Evolutionary conservation across 2,329 filamentous ascomycete genomes (phyloP), one percentile per base, ranked within the genome.

Genomic region (Fusarium agapanthi): DNA sequence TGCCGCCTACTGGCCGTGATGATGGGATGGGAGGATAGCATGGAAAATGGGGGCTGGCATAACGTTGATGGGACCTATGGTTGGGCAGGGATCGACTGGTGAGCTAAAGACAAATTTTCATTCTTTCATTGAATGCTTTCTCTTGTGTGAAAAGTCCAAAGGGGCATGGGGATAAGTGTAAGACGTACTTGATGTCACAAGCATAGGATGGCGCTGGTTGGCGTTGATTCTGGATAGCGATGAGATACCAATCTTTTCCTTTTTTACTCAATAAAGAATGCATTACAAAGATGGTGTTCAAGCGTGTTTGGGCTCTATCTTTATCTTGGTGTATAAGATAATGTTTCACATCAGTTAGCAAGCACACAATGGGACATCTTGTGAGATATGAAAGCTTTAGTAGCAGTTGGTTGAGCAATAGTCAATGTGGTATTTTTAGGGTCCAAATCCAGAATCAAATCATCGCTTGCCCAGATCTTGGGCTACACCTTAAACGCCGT

Each of bases 1-100:
- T 97, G 94, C 80, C 88, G 93, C 28, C 77, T 97, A 59, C 80
- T 97, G 69, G 94, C 89, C 5, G 93, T 97, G 44, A 95, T 97
- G 91, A 90, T 96, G 90, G 94, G 94, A 1, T 95, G 93, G 93
- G 91, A 95, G 41, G 86, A 85, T 35, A 89, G 88, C 10, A 86
- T 94, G 68, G 84, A 84, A 38, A 80, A 86, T 24, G 86, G 85
- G 4, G 85, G 86, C 48, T 97, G 94, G 93, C 86, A 89, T 65
- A 97, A 97, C 81, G 88, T 97, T n/a, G 93, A 95, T 79, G 92
- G 91, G 4, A 86, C 87, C 18, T 90, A 88, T 74, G 85, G 85
- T 18, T 94, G 92, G 92, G 86, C 81, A 13, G 86, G 84, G 20
- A 79, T 86, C 55, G 77, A 79, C 34, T 81, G 81, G 50, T 54